Percentiles rank a stretch among this genome's conserved stretches.
These are phyloP conservation scores for Gaertneriomyces sp. DNA, from an alignment of 192 early-diverging fungal species.

Conservation along the genomic window DNA sequence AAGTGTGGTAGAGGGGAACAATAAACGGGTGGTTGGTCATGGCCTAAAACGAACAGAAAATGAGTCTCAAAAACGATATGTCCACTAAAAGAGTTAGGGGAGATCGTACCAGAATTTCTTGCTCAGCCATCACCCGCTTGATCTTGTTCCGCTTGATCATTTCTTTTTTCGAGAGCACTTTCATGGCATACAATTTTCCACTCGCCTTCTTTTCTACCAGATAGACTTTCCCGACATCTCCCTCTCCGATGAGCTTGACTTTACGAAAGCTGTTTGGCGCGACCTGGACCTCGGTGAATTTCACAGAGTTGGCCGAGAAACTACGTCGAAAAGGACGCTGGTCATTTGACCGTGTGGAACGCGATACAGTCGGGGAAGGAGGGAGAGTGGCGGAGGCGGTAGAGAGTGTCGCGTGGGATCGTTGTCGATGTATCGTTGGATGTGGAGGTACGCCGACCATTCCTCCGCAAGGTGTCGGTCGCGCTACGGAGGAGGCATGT, in stretches of 20 bases:
- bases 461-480: not conserved
- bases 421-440: not conserved
- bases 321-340: constrained; percentile 8
- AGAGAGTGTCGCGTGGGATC: constrained; percentile 2
- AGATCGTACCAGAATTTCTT: constrained; percentile 72
- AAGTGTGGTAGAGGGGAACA: constrained; percentile 84
- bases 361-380: too few relatives aligned
- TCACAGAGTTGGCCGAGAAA: constrained; percentile 73
- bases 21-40: constrained; percentile 87
- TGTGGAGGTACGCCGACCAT: constrained; percentile 11
- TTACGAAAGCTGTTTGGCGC: constrained; percentile 84
- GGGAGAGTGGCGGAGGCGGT: not conserved
- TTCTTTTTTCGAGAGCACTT: constrained; percentile 90
- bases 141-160: constrained; percentile 99
- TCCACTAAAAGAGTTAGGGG: not conserved
- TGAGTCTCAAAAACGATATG: too few relatives aligned
- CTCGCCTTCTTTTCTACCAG: constrained; percentile 76
- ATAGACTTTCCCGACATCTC: constrained; percentile 96
- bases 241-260: constrained; percentile 88
- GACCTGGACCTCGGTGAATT: constrained; percentile 76
- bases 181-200: constrained; percentile 91
- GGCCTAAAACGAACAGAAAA: constrained; percentile 31
- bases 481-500: not conserved
- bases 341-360: too few relatives aligned
- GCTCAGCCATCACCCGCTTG: constrained; percentile 94